Conservation (phyloP, 2,329 filamentous ascomycete genomes). For the Clarireedia paspali region DNA sequence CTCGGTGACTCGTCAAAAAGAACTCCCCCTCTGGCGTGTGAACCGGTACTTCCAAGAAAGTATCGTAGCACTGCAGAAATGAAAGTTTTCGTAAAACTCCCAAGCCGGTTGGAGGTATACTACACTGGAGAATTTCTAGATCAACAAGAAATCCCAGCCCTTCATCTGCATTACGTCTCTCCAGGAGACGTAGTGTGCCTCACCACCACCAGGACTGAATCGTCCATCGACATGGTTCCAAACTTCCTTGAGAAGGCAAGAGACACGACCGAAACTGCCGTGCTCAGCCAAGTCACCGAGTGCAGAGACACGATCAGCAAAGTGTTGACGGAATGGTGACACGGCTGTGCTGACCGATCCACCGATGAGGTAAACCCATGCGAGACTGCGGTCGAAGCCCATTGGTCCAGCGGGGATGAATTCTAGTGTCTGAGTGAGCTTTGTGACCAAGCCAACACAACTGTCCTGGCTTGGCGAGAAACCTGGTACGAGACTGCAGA, state of each 20-base stretch:
- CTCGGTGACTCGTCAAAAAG: neutral
- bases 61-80: conserved; percentile 6
- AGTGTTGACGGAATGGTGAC: conserved; percentile 70
- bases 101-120: conserved; percentile 16
- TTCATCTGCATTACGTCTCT: conserved; percentile 87
- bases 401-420: conserved; percentile 73
- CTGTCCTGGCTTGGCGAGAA: conserved; percentile 69
- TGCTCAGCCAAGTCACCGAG: conserved; percentile 71
- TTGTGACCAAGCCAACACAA: conserved; percentile 69
- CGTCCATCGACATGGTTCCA: conserved; percentile 66
- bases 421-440: conserved; percentile 68
- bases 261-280: conserved; percentile 81
- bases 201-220: conserved; percentile 30
- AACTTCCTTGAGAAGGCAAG: conserved; percentile 69
- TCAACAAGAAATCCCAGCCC: conserved; percentile 86
- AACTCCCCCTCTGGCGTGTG: neutral
- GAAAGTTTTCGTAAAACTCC: conserved; percentile 12
- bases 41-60: neutral
- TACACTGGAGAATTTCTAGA: conserved; percentile 42
- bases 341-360: conserved; percentile 68
- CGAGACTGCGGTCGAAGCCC: conserved; percentile 83
- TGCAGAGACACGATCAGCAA: conserved; percentile 64
- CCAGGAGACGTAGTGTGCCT: conserved; percentile 76
- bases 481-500: conserved; percentile 90
- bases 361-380: conserved; percentile 88